These are phyloP conservation scores for Tolypocladium guangdongense DNA, from an alignment of 2,329 filamentous ascomycete species.

Conservation along the genomic window DNA sequence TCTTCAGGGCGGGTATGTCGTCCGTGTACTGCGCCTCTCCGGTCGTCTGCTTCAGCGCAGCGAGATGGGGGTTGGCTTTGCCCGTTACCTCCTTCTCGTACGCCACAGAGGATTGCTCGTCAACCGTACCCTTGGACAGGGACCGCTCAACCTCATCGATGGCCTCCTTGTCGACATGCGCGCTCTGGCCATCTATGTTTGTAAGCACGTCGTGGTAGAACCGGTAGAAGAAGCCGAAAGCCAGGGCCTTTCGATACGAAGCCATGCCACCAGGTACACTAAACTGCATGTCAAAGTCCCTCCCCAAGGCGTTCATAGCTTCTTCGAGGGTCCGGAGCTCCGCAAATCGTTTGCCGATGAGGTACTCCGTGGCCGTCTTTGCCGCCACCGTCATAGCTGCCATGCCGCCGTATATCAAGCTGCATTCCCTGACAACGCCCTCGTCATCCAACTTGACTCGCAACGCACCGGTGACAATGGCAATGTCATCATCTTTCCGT, in stretches of 20 bases:
- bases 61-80: slow-evolving; percentile 76
- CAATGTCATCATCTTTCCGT: slow-evolving; percentile 95
- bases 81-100: slow-evolving; percentile 79
- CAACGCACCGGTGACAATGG: slow-evolving; percentile 85
- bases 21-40: slow-evolving; percentile 96
- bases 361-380: slow-evolving; percentile 61
- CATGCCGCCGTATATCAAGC: slow-evolving; percentile 90
- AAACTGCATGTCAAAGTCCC: slow-evolving; percentile 81
- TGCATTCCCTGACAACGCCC: slow-evolving; percentile 61
- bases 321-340: slow-evolving; percentile 79
- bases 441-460: slow-evolving; percentile 60
- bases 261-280: slow-evolving; percentile 96
- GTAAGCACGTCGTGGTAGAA: slow-evolving; percentile 86
- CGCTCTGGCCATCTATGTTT: slow-evolving; percentile 37
- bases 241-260: slow-evolving; percentile 83
- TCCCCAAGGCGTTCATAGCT: slow-evolving; percentile 77
- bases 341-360: slow-evolving; percentile 69
- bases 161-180: slow-evolving; percentile 56
- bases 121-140: slow-evolving; percentile 71
- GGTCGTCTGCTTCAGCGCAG: slow-evolving; percentile 85
- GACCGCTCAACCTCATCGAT: slow-evolving; percentile 76
- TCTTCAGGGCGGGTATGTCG: slow-evolving; percentile 77
- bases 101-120: slow-evolving; percentile 60
- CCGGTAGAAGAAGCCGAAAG: slow-evolving; percentile 89
- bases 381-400: slow-evolving; percentile 84